Evolutionary conservation across 495 filamentous ascomycete genomes (phyloP).

Genomic region (Penicillium paradoxum): DNA sequence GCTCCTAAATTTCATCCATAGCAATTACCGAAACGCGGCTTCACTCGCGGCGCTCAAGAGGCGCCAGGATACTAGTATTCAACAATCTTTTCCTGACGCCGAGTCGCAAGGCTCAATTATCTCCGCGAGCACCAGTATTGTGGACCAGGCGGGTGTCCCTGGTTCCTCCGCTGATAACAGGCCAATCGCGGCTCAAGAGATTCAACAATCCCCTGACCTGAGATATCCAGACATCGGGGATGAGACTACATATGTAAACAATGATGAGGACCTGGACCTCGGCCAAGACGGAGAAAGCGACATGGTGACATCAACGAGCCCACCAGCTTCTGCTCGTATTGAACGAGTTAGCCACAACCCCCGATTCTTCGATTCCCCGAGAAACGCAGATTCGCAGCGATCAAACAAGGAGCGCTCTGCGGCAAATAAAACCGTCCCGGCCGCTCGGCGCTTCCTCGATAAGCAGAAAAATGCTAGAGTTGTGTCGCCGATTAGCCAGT

Average conservation of each 20-base stretch:
- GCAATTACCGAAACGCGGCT: background rate
- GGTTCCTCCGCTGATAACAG: background rate
- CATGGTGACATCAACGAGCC: constrained; percentile 15
- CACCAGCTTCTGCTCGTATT: constrained; percentile 17
- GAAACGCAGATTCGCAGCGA: background rate
- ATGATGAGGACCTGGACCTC: constrained; percentile 14
- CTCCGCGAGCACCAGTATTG: background rate
- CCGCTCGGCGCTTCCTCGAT: background rate
- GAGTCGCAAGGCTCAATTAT: background rate
- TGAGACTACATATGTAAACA: constrained; percentile 9
- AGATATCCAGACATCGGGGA: constrained; percentile 1
- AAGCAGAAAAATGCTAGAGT: background rate
- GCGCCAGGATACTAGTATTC: background rate
- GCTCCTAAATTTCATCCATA: background rate
- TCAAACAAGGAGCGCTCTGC: background rate
- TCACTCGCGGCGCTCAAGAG: background rate
- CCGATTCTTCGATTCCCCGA: constrained; percentile 9
- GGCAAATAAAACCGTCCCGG: background rate
- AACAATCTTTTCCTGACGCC: background rate
- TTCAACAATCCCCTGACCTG: background rate
- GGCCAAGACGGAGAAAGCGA: background rate
- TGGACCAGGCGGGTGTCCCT: background rate
- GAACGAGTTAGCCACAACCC: constrained; percentile 16
- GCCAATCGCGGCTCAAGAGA: background rate
- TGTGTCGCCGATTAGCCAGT: constrained; percentile 2